Conservation (phyloP, 2,329 filamentous ascomycete species). For the Colletotrichum cordylinicola region DNA sequence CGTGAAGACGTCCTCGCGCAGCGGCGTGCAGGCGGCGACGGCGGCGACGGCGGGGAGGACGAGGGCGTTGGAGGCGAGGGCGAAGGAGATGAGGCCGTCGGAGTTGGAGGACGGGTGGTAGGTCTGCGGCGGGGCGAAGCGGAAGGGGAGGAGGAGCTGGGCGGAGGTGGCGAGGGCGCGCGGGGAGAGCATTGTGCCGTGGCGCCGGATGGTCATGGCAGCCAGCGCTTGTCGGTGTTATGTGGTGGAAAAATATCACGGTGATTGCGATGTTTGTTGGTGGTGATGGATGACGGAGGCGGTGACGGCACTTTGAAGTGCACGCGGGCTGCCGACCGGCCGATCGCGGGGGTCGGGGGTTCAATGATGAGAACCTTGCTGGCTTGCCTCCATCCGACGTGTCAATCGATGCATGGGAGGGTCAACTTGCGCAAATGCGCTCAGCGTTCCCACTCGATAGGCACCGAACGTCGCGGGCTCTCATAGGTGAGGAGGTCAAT, state of each 20-base stretch:
- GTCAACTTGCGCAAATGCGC: not conserved
- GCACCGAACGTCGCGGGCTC: not conserved
- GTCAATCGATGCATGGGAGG: not conserved
- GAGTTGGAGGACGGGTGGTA: conserved; percentile 5
- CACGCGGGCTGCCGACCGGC: not conserved
- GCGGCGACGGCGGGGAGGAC: not conserved
- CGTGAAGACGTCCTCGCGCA: conserved; percentile 31
- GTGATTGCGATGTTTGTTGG: not conserved
- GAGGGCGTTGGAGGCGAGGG: conserved; percentile 2
- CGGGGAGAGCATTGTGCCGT: not conserved
- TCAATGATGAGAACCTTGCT: not conserved
- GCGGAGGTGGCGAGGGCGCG: conserved; percentile 2
- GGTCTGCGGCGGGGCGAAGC: conserved; percentile 3
- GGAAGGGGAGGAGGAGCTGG: conserved; percentile 3
- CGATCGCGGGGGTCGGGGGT: not conserved
- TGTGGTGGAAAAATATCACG: not conserved
- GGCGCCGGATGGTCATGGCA: not conserved
- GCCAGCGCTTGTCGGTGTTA: not conserved
- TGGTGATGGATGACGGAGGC: not conserved
- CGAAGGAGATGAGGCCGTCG: conserved; percentile 12
- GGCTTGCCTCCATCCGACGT: not conserved
- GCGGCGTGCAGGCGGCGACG: conserved; percentile 2
- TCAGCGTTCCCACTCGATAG: not conserved
- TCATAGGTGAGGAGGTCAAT: not conserved
- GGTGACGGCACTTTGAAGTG: not conserved